Base-by-base conservation (phyloP, 2,329 filamentous ascomycete genomes). In the Penicillium decumbens region DNA sequence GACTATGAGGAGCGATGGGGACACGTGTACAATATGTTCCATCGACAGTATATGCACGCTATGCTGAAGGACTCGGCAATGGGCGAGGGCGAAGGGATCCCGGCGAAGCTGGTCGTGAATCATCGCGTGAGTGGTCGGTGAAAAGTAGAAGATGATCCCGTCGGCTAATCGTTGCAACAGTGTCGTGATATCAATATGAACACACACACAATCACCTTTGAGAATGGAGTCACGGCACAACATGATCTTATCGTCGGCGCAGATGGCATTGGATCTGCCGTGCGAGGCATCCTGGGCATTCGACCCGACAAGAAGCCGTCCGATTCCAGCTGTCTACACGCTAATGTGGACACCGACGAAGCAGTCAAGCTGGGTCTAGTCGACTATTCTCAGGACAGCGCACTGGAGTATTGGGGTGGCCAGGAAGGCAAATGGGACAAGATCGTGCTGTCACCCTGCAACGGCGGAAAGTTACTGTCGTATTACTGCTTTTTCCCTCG, bases 401-500 rank as follows among this genome's bases (percentile, higher is more conserved):
- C 83, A 0, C 72, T 88, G 0, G 81, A 88, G 65, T 87, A 85
- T 72, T 87, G 84, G 84, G 84, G 84, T 24, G 84, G 84, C 45
- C 65, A 68, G 40, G 64, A 67, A 43, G 79, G 83, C 47, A 81
- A 80, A 60, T 81, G 74, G 75, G 80, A 86, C 66, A 88, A 87
- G 74, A 87, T 88, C 50, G 84, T 87, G 4, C 72, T 87, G 1
- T 85, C 82, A 0, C 82, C 84, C 4, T 87, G 84, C 70, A 84
- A 85, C 60, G 79, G 78, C 20, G 83, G 83, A 45, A 79, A 79
- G 52, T 70, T 86, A 2, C 73, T 86, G 3, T 85, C 82, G 0
- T 87, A 84, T 70, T 87, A 87, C 69, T 85, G 83, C 69, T 86
- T 86, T 73, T 86, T 85, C 67, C 79, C 82, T 0, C 75, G 79